A percentile compares a stretch with the other conserved stretches of the same genome.
These are phyloP conservation scores for Protea cynaroides DNA, from an alignment of 164 flowering plant genomes.

Conservation along the genomic window DNA sequence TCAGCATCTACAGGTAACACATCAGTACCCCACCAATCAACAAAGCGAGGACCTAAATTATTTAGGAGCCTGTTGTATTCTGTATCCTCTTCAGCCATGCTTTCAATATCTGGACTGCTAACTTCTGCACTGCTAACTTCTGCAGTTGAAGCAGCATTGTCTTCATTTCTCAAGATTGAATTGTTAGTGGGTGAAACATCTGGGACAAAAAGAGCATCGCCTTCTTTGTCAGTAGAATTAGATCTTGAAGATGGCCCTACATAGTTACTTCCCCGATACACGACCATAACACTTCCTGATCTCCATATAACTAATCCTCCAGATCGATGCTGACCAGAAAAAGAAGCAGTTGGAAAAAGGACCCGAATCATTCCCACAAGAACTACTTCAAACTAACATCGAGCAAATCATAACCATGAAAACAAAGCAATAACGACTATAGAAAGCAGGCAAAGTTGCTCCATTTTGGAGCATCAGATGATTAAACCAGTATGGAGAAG, in stretches of 20 bases:
- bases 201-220: conserved; percentile 55
- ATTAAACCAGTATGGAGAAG: too few relatives aligned
- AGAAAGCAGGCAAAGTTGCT: not conserved
- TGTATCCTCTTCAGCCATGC: conserved; percentile 67
- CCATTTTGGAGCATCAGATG: not conserved
- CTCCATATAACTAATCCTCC: conserved; percentile 90
- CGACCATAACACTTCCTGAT: conserved; percentile 97
- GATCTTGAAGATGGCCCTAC: conserved; percentile 55
- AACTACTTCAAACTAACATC: not conserved
- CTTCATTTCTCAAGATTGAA: conserved; percentile 9
- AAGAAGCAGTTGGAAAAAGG: conserved; percentile 14
- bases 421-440: not conserved
- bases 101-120: conserved; percentile 20
- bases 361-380: not conserved
- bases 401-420: not conserved
- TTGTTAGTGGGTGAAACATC: conserved; percentile 45
- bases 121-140: conserved; percentile 24
- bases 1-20: conserved; percentile 95
- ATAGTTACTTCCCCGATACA: conserved; percentile 76
- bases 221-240: conserved; percentile 22
- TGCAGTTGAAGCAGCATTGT: conserved; percentile 13
- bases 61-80: conserved; percentile 72
- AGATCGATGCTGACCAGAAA: conserved; percentile 77
- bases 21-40: conserved; percentile 99
- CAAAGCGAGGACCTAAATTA: conserved; percentile 92